Conservation (phyloP, 208 protist species). For the Naegleria lovaniensis region DNA sequence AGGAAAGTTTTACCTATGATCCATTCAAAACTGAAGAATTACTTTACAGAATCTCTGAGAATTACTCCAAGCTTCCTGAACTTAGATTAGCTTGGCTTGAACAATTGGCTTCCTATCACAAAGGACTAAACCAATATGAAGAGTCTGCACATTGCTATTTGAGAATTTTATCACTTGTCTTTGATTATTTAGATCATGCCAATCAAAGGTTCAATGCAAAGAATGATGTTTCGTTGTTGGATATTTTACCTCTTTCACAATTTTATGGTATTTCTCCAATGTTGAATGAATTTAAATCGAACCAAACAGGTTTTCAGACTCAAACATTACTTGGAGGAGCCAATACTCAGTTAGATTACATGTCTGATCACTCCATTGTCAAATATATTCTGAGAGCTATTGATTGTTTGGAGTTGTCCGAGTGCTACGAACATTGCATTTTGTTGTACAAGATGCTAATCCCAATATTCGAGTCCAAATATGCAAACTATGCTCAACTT, state of each 20-base stretch:
- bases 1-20: background rate
- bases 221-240: background rate
- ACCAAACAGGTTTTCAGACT: background rate
- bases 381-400: background rate
- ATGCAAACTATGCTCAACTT: background rate
- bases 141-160: conserved; percentile 21
- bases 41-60: background rate
- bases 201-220: background rate
- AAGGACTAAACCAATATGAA: background rate
- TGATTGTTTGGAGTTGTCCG: background rate
- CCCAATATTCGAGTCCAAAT: background rate
- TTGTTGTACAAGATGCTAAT: background rate
- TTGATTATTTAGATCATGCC: background rate
- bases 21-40: conserved; percentile 24
- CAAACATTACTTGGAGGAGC: background rate
- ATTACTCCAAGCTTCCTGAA: conserved; percentile 6
- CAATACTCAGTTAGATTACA: background rate
- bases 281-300: background rate
- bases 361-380: background rate
- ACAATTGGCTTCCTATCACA: background rate
- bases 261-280: conserved; percentile 3
- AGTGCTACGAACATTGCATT: background rate
- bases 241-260: background rate
- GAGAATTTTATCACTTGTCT: background rate
- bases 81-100: background rate